Base-by-base conservation (phyloP, 108 stramenopile genomes). In the Cyclotella atomus region DNA sequence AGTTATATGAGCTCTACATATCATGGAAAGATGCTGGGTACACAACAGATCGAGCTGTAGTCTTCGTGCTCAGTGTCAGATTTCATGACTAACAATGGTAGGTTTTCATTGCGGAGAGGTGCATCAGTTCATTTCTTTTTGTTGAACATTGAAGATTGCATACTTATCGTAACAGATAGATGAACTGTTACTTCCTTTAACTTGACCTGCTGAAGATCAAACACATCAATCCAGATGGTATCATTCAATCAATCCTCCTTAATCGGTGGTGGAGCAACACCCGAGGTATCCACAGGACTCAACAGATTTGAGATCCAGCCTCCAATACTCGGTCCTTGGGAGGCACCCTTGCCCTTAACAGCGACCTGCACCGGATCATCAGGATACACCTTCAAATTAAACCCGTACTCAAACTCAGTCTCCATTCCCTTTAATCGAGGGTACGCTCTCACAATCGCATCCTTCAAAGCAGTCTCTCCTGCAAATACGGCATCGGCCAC, bases 311-410 rank as follows among this genome's bases (percentile, higher is more conserved):
- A 88, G 16, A 94, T 85, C 92, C 92, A 94, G 84, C 91, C 91
- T 7, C 92, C 92, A 36, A 91, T 32, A 29, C 87, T 89, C 8
- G 87, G 85, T 24, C 92, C 90, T 23, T 62, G 45, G 1, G 57
- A 15, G 20, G 52, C 64, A 30, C 73, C 65, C 20, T 15, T 21
- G 10, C 43, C 52, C 75, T 91, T 91, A 20, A 65, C 62, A 19
- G 94, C 94, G 28, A 92, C 89, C 70, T 95, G 88, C 3, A 95
- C 71, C 3, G 90, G 90, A 85, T 95, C 94, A 76, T 95, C 94
- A 16, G 89, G 91, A 68, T 89, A 95, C 32, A 95, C 81, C 66
- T 92, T 95, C 43, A 95, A 67, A 52, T 95, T 95, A 77, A 77
- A 95, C 17, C 94, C 94, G 68, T 89, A 95, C 73, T 95, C 94